Percentiles rank a stretch among this genome's conserved stretches.
phyloP scores from a whole-genome alignment of 2,329 filamentous ascomycete genomes.

The Apiospora aurea region DNA sequence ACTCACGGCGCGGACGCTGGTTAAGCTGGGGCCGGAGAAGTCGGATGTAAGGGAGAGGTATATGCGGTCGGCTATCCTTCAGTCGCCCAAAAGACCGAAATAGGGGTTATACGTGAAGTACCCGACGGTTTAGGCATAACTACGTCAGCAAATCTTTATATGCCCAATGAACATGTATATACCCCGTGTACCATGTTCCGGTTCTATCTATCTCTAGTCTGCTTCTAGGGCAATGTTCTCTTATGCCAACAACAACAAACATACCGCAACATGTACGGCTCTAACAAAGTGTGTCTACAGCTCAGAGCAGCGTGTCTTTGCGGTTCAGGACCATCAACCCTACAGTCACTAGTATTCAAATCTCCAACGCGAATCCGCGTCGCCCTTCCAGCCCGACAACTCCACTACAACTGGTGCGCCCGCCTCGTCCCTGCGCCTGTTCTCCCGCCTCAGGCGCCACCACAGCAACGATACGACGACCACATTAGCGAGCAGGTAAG shows the following conservation, averaged over 20 bases:
- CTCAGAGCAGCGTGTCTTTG: background rate
- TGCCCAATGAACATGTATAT: background rate
- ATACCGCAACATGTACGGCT: background rate
- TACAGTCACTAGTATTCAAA: conserved; percentile 59
- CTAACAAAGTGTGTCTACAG: too few relatives aligned
- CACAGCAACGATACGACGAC: conserved; percentile 61
- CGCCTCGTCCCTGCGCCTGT: conserved; percentile 54
- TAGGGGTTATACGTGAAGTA: background rate
- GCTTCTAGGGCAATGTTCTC: background rate
- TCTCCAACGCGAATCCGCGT: conserved; percentile 70
- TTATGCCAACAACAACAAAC: background rate
- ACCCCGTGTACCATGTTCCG: too few relatives aligned
- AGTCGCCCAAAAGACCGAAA: conserved; percentile 36
- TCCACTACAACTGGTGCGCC: conserved; percentile 32
- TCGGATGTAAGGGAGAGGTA: conserved; percentile 36
- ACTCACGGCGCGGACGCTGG: conserved; percentile 26
- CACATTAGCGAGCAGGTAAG: conserved; percentile 67
- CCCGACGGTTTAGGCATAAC: background rate
- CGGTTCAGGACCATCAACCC: too few relatives aligned
- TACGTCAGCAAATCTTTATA: background rate
- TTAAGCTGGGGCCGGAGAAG: conserved; percentile 37
- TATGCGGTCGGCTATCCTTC: conserved; percentile 36
- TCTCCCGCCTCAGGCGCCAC: conserved; percentile 63
- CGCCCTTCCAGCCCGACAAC: conserved; percentile 64
- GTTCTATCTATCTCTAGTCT: background rate